A percentile compares a stretch with the other conserved stretches of the same genome.
These are phyloP conservation scores for Candida parachauliodes DNA, from an alignment of 805 yeast genomes.

Conservation along the genomic window DNA sequence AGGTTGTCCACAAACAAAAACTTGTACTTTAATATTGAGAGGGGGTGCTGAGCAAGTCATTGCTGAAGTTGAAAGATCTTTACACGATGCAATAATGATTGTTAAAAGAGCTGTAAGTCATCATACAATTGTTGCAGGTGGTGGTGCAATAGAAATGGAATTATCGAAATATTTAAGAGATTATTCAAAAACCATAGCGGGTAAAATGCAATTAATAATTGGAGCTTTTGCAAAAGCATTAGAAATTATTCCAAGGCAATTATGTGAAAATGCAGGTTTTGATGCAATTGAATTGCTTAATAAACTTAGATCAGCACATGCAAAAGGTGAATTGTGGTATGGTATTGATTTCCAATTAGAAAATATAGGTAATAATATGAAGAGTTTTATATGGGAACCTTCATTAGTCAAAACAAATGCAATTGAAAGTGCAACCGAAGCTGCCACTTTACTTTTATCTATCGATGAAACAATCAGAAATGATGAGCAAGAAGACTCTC, in stretches of 20 bases:
- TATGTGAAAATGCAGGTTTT: constrained; percentile 98
- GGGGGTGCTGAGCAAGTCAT: constrained; percentile 99
- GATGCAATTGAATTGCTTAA: constrained; percentile 95
- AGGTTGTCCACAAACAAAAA: constrained; percentile 89
- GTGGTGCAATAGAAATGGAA: constrained; percentile 99
- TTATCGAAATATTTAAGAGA: constrained; percentile 84
- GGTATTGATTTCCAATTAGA: constrained; percentile 92
- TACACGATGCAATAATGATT: constrained; percentile 98
- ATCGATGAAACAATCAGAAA: constrained; percentile 92
- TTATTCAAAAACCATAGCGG: constrained; percentile 81
- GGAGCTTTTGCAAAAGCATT: constrained; percentile 92
- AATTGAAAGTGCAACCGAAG: constrained; percentile 93
- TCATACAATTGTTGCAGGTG: constrained; percentile 91
- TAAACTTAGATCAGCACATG: constrained; percentile 87
- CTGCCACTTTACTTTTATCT: constrained; percentile 87
- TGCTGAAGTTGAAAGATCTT: constrained; percentile 95
- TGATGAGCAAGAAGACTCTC: constrained; percentile 52
- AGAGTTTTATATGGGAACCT: constrained; percentile 95
- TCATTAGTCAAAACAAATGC: constrained; percentile 91
- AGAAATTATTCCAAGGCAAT: constrained; percentile 94
- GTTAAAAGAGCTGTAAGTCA: constrained; percentile 92
- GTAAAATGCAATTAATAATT: constrained; percentile 91
- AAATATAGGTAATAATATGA: constrained; percentile 77
- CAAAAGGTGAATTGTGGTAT: constrained; percentile 86
- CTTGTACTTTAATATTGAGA: constrained; percentile 88